Evolutionary conservation across 78 protist genomes (phyloP).

Genomic region (Mantamonas sphyraenae): DNA sequence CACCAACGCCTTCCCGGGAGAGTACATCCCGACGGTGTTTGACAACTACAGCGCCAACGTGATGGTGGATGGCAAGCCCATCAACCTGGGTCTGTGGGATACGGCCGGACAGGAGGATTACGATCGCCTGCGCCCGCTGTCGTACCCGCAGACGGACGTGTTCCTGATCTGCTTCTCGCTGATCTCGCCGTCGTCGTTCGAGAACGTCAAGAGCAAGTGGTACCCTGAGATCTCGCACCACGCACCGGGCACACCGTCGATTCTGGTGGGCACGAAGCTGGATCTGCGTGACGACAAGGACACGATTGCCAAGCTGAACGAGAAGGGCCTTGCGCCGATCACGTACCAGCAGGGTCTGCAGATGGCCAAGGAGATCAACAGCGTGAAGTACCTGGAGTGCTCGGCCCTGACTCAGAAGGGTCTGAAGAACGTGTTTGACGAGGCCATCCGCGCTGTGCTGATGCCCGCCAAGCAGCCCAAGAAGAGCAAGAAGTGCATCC

Average conservation of each 20-base stretch:
- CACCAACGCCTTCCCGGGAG: constrained; percentile 84
- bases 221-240: constrained; percentile 78
- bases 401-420: constrained; percentile 80
- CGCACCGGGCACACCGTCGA: constrained; percentile 59
- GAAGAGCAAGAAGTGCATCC: constrained; percentile 45
- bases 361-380: constrained; percentile 33
- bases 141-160: constrained; percentile 85
- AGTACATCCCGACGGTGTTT: constrained; percentile 54
- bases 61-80: constrained; percentile 73
- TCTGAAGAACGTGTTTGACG: constrained; percentile 65
- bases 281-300: constrained; percentile 60
- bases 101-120: constrained; percentile 97
- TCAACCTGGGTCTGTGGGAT: constrained; percentile 89
- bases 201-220: constrained; percentile 72
- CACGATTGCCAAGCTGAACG: constrained; percentile 20
- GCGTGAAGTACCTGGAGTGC: constrained; percentile 78
- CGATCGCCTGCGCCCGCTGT: constrained; percentile 92
- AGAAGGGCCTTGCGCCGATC: constrained; percentile 26
- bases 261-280: constrained; percentile 78
- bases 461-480: constrained; percentile 29
- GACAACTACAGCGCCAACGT: constrained; percentile 62
- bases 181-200: constrained; percentile 56
- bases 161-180: constrained; percentile 72
- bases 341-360: constrained; percentile 30
- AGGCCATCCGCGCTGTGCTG: constrained; percentile 48